These are phyloP conservation scores for Marasmius fiardii DNA, from an alignment of 1,284 basidiomycete species.

Conservation along the genomic window DNA sequence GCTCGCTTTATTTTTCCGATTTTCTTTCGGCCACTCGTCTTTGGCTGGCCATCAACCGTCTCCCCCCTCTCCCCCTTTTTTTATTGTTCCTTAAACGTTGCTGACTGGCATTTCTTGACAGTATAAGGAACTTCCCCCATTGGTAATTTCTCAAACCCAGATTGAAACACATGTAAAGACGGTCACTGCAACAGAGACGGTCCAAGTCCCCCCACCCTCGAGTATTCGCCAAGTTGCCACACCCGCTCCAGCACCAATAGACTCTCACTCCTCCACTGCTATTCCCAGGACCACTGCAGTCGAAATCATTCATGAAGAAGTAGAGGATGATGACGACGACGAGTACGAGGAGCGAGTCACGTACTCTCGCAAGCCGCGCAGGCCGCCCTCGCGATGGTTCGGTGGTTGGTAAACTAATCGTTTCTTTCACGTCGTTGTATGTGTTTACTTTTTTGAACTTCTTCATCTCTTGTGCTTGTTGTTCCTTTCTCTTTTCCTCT, in stretches of 20 bases:
- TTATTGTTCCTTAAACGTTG: neutral
- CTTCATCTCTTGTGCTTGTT: slow-evolving; percentile 18
- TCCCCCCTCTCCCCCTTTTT: slow-evolving; percentile 17
- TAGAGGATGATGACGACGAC: slow-evolving; percentile 29
- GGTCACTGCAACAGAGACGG: slow-evolving; percentile 59
- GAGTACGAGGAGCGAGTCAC: slow-evolving; percentile 24
- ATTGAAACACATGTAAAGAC: slow-evolving; percentile 67
- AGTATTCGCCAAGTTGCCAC: slow-evolving; percentile 72
- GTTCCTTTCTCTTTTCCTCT: slow-evolving; percentile 9
- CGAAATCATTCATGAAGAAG: slow-evolving; percentile 61
- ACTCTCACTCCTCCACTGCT: slow-evolving; percentile 47
- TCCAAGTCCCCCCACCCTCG: slow-evolving; percentile 70
- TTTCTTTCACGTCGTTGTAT: slow-evolving; percentile 18
- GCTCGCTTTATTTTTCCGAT: slow-evolving; percentile 26
- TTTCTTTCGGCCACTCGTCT: slow-evolving; percentile 20
- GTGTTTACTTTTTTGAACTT: slow-evolving; percentile 17
- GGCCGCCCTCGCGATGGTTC: slow-evolving; percentile 38
- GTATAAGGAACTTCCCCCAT: slow-evolving; percentile 59
- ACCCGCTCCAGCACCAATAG: slow-evolving; percentile 62
- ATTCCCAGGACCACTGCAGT: slow-evolving; percentile 70
- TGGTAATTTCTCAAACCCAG: slow-evolving; percentile 60
- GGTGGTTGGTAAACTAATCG: slow-evolving; percentile 32
- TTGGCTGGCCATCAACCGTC: slow-evolving; percentile 41
- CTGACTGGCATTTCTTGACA: slow-evolving; percentile 29
- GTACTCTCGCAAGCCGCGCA: slow-evolving; percentile 30